Conservation (phyloP, 495 filamentous ascomycete species). For the Bathelium albidoporum region DNA sequence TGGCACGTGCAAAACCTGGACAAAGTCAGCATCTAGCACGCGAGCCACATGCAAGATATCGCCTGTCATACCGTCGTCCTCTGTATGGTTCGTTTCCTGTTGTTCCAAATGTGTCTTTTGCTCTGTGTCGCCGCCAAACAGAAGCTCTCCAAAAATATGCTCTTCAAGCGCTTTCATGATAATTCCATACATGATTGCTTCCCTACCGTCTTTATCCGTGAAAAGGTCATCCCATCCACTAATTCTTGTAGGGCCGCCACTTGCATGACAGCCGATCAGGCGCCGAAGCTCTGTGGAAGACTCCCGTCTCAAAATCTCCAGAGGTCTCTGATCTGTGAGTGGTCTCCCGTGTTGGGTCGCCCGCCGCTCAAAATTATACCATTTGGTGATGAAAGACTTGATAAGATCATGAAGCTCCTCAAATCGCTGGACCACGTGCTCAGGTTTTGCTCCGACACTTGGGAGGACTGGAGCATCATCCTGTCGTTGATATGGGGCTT, state of each 20-base stretch:
- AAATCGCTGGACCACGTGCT: neutral
- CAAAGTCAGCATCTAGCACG: neutral
- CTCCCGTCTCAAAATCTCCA: neutral
- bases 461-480: too few relatives aligned
- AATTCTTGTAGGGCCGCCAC: conserved; percentile 6
- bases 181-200: conserved; percentile 10
- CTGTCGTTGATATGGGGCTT: too few relatives aligned
- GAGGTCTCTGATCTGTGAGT: neutral
- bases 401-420: neutral
- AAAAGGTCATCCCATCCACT: conserved; percentile 10
- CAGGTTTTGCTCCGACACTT: too few relatives aligned
- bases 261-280: conserved; percentile 12
- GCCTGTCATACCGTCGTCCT: conserved; percentile 8
- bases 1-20: conserved; percentile 10
- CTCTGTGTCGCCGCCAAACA: conserved; percentile 7
- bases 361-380: neutral
- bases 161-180: conserved; percentile 15
- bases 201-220: neutral
- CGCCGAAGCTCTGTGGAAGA: neutral
- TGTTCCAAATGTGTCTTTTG: neutral
- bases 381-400: neutral
- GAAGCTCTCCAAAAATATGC: conserved; percentile 11
- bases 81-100: neutral
- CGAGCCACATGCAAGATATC: neutral
- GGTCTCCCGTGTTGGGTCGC: neutral